Evolutionary conservation across 2,329 filamentous ascomycete species (phyloP).

Genomic region (Penicillium sp.): DNA sequence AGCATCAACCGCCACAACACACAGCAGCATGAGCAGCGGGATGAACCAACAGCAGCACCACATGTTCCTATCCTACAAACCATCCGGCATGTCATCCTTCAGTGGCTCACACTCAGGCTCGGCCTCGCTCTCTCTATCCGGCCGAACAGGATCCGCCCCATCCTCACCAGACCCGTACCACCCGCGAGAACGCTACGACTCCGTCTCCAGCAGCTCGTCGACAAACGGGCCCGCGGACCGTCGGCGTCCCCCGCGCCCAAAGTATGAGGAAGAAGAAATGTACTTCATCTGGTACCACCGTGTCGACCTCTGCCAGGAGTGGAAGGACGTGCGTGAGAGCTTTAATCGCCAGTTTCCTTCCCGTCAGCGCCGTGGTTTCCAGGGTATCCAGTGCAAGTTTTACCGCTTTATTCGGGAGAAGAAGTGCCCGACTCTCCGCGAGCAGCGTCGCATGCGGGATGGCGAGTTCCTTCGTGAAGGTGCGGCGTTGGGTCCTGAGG

Average conservation of each 20-base stretch:
- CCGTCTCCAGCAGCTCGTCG: conserved; percentile 46
- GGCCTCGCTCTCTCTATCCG: background rate
- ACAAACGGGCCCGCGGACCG: conserved; percentile 35
- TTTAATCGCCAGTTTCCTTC: conserved; percentile 50
- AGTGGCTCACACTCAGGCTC: background rate
- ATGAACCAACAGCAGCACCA: conserved; percentile 27
- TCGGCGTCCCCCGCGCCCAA: conserved; percentile 48
- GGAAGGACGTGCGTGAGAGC: conserved; percentile 50
- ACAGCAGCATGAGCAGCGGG: conserved; percentile 19
- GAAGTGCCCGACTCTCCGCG: conserved; percentile 49
- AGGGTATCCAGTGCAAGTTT: conserved; percentile 55
- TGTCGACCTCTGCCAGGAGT: conserved; percentile 51
- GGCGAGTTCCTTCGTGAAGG: conserved; percentile 44
- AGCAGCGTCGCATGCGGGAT: conserved; percentile 46
- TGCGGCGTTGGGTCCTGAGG: conserved; percentile 26
- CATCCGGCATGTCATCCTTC: conserved; percentile 16
- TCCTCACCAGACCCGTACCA: conserved; percentile 43
- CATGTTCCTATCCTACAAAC: conserved; percentile 32
- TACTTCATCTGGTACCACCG: conserved; percentile 57
- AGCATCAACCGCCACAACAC: conserved; percentile 22
- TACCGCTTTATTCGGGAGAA: conserved; percentile 54
- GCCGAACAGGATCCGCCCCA: conserved; percentile 29
- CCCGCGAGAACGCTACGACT: conserved; percentile 44
- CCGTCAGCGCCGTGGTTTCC: conserved; percentile 45
- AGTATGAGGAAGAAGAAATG: conserved; percentile 53